phyloP scores from a whole-genome alignment of 2,329 filamentous ascomycete species.

The Cladosporium cucumerinum region DNA sequence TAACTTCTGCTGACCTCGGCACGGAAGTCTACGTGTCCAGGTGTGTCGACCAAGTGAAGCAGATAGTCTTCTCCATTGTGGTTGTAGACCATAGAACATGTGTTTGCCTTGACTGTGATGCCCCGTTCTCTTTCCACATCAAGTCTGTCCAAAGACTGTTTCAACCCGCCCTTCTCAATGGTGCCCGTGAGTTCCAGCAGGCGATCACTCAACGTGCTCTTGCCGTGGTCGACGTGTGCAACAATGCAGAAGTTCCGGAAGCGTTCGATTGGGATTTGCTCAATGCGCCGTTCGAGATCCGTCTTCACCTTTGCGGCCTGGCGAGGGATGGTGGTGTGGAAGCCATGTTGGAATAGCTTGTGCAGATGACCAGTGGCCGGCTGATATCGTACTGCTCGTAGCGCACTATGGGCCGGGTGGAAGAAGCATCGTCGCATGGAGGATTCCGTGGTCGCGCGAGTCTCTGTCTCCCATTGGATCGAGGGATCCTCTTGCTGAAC shows the following conservation, averaged over 20 bases:
- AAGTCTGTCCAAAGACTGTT: slow-evolving; percentile 94
- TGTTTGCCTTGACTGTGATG: slow-evolving; percentile 98
- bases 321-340: slow-evolving; percentile 15
- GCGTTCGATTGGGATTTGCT: slow-evolving; percentile 71
- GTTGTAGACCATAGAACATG: slow-evolving; percentile 95
- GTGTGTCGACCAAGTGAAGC: slow-evolving; percentile 92
- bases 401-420: slow-evolving; percentile 16
- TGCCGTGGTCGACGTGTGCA: slow-evolving; percentile 97
- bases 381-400: slow-evolving; percentile 15
- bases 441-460: slow-evolving; percentile 17
- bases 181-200: slow-evolving; percentile 92
- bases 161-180: slow-evolving; percentile 79
- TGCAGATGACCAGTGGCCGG: slow-evolving; percentile 10
- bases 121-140: slow-evolving; percentile 94
- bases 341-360: slow-evolving; percentile 14
- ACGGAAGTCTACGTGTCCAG: slow-evolving; percentile 95
- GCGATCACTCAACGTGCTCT: slow-evolving; percentile 90
- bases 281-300: slow-evolving; percentile 63
- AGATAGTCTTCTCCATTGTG: slow-evolving; percentile 84
- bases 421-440: slow-evolving; percentile 51
- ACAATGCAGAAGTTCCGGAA: slow-evolving; percentile 98
- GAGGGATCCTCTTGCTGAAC: neutral
- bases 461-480: slow-evolving; percentile 5
- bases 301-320: slow-evolving; percentile 42
- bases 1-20: slow-evolving; percentile 95